These are phyloP conservation scores for Melampsora abietis-canadensis DNA, from an alignment of 1,284 basidiomycete genomes.

Conservation along the genomic window DNA sequence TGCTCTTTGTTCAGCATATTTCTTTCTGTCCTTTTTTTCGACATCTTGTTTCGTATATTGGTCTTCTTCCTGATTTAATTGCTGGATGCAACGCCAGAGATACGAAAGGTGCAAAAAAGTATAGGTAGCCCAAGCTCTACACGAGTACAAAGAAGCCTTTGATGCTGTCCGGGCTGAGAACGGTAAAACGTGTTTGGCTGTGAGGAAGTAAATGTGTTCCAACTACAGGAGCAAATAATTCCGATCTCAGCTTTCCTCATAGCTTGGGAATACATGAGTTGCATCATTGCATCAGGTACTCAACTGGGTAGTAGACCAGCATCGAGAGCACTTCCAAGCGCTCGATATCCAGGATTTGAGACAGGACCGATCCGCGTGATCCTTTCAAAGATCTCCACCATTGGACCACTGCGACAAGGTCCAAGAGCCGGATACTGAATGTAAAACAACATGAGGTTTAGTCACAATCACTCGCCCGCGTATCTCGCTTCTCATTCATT, in stretches of 20 bases:
- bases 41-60: not conserved
- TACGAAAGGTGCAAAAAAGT: slow-evolving; percentile 22
- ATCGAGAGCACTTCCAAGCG: slow-evolving; percentile 33
- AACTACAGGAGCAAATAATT: slow-evolving; percentile 9
- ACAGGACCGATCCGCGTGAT: not conserved
- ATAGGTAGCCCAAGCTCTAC: slow-evolving; percentile 41
- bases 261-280: not conserved
- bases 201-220: slow-evolving; percentile 37
- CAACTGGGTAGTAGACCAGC: slow-evolving; percentile 42
- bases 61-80: slow-evolving; percentile 16
- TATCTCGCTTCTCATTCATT: not conserved
- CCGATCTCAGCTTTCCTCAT: not conserved
- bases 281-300: no score
- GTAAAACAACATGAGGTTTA: no score
- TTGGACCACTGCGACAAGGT: slow-evolving; percentile 26
- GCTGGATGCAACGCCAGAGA: slow-evolving; percentile 13
- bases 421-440: slow-evolving; percentile 34
- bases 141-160: slow-evolving; percentile 26
- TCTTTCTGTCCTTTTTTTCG: slow-evolving; percentile 2
- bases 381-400: slow-evolving; percentile 22
- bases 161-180: slow-evolving; percentile 6
- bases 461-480: not conserved
- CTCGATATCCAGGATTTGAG: slow-evolving; percentile 15
- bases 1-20: slow-evolving; percentile 16
- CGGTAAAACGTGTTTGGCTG: slow-evolving; percentile 21